phyloP scores from a whole-genome alignment of 441 rosid genomes.

The Populus trichocarpa region DNA sequence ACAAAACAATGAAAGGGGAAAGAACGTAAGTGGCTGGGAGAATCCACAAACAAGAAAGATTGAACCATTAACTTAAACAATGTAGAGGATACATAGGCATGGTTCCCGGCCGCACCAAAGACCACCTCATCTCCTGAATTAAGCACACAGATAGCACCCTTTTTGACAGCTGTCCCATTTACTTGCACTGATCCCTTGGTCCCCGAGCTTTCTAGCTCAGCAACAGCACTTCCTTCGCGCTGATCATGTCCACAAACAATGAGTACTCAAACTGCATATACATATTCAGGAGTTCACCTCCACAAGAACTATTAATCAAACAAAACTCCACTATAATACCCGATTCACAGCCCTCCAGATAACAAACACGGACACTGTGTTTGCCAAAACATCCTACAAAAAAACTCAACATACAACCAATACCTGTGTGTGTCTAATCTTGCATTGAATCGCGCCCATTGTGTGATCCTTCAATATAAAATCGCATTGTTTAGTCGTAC shows the following conservation, averaged over 20 bases:
- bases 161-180: conserved; percentile 62
- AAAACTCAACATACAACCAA: not conserved
- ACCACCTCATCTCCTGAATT: conserved; percentile 77
- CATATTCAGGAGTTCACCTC: conserved; percentile 60
- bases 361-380: not conserved
- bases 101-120: conserved; percentile 64
- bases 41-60: conserved; percentile 1
- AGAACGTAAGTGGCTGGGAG: not conserved
- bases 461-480: conserved; percentile 49
- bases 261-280: conserved; percentile 64
- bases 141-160: conserved; percentile 38
- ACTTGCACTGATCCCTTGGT: conserved; percentile 75
- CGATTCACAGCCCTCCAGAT: not conserved
- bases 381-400: not conserved
- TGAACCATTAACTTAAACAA: not conserved
- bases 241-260: conserved; percentile 80
- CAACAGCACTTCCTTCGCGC: conserved; percentile 67
- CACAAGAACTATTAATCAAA: conserved; percentile 30
- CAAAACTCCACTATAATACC: not conserved
- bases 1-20: not conserved
- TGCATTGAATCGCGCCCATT: conserved; percentile 51
- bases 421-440: conserved; percentile 68
- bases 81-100: conserved; percentile 81
- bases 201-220: conserved; percentile 70
- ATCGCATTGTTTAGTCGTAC: conserved; percentile 49